These are phyloP conservation scores for Leptomonas pyrrhocoris DNA, from an alignment of 208 protist species.

Conservation along the genomic window DNA sequence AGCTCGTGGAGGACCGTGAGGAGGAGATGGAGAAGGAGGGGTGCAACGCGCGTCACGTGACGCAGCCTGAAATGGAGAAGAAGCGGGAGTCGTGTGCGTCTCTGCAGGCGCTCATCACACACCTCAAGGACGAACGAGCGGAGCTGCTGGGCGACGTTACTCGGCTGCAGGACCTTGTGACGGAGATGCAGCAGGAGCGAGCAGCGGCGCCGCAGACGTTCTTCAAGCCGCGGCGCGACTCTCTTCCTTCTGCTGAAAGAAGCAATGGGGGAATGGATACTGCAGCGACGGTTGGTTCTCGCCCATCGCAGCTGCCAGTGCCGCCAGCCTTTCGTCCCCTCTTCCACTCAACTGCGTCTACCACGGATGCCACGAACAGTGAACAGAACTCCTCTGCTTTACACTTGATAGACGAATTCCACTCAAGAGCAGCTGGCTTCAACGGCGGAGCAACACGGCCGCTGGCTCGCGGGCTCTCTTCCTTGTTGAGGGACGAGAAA, in stretches of 20 bases:
- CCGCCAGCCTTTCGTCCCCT: constrained; percentile 4
- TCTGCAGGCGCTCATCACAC: constrained; percentile 15
- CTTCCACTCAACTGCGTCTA: background rate
- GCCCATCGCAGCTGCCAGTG: background rate
- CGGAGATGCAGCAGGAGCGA: constrained; percentile 2
- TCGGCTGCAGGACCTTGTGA: constrained; percentile 16
- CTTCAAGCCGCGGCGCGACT: background rate
- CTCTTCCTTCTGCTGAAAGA: background rate
- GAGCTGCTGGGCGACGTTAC: constrained; percentile 21
- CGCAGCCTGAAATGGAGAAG: background rate
- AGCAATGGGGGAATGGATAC: background rate
- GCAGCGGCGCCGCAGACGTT: background rate
- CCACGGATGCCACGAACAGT: background rate
- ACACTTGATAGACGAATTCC: no score
- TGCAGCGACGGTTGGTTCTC: background rate
- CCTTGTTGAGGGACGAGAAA: constrained; percentile 1
- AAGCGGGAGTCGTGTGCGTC: background rate
- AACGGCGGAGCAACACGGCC: background rate
- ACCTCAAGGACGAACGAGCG: constrained; percentile 22
- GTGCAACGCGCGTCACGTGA: no score
- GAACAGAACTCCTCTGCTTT: background rate
- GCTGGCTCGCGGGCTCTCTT: constrained; percentile 1
- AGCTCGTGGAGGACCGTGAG: constrained; percentile 33
- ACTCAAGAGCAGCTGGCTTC: background rate
- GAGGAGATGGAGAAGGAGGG: constrained; percentile 1